Evolutionary conservation across 78 protist genomes (phyloP).

Genomic region (Dictyostelium intermedium): DNA sequence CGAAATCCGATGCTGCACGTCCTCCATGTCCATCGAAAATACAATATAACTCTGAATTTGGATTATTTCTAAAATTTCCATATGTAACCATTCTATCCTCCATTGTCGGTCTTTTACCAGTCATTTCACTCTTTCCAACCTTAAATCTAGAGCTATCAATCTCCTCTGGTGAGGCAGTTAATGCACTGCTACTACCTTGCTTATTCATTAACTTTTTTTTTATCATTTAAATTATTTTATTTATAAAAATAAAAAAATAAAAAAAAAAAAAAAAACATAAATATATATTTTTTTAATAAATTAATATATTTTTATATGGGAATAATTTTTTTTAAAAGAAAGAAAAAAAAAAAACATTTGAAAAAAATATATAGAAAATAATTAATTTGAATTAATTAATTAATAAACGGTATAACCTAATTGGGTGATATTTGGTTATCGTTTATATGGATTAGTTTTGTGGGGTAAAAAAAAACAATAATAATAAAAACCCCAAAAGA

Average conservation of each 20-base stretch:
- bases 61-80: conserved; percentile 17
- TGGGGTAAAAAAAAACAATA: neutral
- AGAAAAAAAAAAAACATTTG: neutral
- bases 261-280: neutral
- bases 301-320: too few relatives aligned
- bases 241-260: neutral
- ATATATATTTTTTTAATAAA: neutral
- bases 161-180: conserved; percentile 9
- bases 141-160: conserved; percentile 7
- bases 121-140: conserved; percentile 63
- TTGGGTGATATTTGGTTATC: neutral
- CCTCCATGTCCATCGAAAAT: conserved; percentile 80
- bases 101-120: conserved; percentile 78
- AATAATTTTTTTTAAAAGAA: too few relatives aligned
- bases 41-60: conserved; percentile 39
- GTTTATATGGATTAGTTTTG: neutral
- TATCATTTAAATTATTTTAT: too few relatives aligned
- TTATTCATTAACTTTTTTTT: conserved; percentile 19
- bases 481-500: neutral
- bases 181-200: neutral
- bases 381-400: too few relatives aligned
- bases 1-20: conserved; percentile 51
- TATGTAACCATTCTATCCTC: conserved; percentile 73
- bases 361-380: neutral
- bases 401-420: neutral